Conservation (phyloP, 1,284 basidiomycete species). For the Cutaneotrichosporon mucoides region DNA sequence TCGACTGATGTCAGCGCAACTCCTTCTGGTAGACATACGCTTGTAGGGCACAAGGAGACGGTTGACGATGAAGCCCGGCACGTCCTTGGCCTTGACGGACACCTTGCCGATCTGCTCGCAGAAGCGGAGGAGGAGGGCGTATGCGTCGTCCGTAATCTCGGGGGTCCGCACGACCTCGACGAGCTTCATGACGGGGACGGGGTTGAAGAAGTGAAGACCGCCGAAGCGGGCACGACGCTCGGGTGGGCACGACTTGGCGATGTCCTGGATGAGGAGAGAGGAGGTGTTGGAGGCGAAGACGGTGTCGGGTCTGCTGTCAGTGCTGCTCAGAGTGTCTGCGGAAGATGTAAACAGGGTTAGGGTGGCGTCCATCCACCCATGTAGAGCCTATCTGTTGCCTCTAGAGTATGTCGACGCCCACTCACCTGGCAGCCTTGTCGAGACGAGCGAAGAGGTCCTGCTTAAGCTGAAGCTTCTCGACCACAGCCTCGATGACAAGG, state of each 20-base stretch:
- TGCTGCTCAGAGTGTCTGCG: too few relatives aligned
- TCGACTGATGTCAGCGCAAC: constrained; percentile 45
- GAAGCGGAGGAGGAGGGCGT: constrained; percentile 52
- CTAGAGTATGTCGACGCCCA: too few relatives aligned
- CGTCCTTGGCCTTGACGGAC: constrained; percentile 57
- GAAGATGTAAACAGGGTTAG: not conserved
- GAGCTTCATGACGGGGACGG: constrained; percentile 55
- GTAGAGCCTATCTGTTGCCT: too few relatives aligned
- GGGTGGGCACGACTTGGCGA: constrained; percentile 45
- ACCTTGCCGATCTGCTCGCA: constrained; percentile 55
- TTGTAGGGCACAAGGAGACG: constrained; percentile 55
- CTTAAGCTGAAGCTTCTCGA: constrained; percentile 57
- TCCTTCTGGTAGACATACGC: constrained; percentile 27
- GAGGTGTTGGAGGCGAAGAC: constrained; percentile 59
- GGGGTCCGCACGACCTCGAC: constrained; percentile 56
- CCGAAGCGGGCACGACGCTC: constrained; percentile 49
- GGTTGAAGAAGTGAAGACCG: constrained; percentile 57
- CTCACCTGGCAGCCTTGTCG: constrained; percentile 50
- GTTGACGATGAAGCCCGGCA: constrained; percentile 57
- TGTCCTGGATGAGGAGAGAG: constrained; percentile 54
- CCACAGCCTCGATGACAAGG: constrained; percentile 58
- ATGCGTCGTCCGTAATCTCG: constrained; percentile 52
- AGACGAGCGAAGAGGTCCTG: constrained; percentile 55
- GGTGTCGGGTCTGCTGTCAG: constrained; percentile 15
- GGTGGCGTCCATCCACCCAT: too few relatives aligned